Conservation (phyloP, 2,329 filamentous ascomycete species). For the Tolypocladium endophyticum region DNA sequence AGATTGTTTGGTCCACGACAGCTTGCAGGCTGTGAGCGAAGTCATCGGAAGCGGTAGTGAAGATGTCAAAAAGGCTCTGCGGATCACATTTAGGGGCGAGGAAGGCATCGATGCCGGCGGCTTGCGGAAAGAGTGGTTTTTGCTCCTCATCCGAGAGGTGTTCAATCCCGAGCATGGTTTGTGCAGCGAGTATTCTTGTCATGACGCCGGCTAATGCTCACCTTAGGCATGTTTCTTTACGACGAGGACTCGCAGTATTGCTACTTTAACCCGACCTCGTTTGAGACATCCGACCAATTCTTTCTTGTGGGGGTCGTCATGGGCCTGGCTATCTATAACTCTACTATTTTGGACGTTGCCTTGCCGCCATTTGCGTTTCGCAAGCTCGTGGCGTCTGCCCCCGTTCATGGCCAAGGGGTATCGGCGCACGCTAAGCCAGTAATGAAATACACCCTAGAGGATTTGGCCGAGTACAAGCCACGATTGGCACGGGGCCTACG, state of each 20-base stretch:
- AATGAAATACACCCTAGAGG: constrained; percentile 68
- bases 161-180: constrained; percentile 83
- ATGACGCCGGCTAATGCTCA: constrained; percentile 4
- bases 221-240: constrained; percentile 75
- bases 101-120: constrained; percentile 88
- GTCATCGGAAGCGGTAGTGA: constrained; percentile 71
- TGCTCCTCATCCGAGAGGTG: constrained; percentile 77
- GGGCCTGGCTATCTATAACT: constrained; percentile 89
- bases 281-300: constrained; percentile 86
- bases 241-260: constrained; percentile 85
- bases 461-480: constrained; percentile 74
- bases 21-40: constrained; percentile 73
- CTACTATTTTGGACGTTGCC: constrained; percentile 80
- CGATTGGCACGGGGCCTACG: constrained; percentile 63
- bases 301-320: constrained; percentile 82
- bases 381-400: constrained; percentile 70
- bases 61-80: constrained; percentile 82
- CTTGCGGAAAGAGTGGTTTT: constrained; percentile 88
- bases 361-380: constrained; percentile 84
- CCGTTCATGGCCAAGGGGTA: constrained; percentile 43
- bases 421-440: constrained; percentile 45
- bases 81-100: constrained; percentile 78
- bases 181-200: constrained; percentile 15
- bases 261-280: constrained; percentile 85
- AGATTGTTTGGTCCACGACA: constrained; percentile 83